These are phyloP conservation scores for Spizellomyces punctatus DNA, from an alignment of 192 early-diverging fungal genomes.

Conservation along the genomic window DNA sequence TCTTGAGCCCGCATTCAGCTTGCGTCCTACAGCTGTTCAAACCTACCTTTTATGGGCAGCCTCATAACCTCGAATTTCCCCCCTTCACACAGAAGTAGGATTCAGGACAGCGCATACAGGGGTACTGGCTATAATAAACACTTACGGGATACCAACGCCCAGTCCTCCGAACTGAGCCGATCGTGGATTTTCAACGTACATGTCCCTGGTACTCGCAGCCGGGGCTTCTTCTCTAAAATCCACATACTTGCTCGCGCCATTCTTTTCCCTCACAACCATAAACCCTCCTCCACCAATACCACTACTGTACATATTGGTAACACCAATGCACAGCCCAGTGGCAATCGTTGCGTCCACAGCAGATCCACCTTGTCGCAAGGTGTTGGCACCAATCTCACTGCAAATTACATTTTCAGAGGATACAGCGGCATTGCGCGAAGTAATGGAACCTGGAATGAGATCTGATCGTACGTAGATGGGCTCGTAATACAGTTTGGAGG, in stretches of 20 bases:
- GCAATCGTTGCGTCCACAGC: slow-evolving; percentile 91
- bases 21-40: slow-evolving; percentile 23
- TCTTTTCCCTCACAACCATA: slow-evolving; percentile 74
- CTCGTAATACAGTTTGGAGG: no score
- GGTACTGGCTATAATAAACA: slow-evolving; percentile 6
- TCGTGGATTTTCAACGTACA: slow-evolving; percentile 77
- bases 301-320: slow-evolving; percentile 84
- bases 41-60: slow-evolving; percentile 62
- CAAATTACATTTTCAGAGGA: slow-evolving; percentile 45
- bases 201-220: slow-evolving; percentile 66
- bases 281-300: slow-evolving; percentile 97
- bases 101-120: neutral
- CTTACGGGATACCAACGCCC: slow-evolving; percentile 75
- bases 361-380: slow-evolving; percentile 82
- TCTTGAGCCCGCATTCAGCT: neutral
- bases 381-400: slow-evolving; percentile 46
- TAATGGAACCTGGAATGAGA: slow-evolving; percentile 4
- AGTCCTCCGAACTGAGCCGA: slow-evolving; percentile 73
- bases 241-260: slow-evolving; percentile 57
- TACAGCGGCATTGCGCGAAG: slow-evolving; percentile 30
- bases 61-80: slow-evolving; percentile 87
- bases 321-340: slow-evolving; percentile 62
- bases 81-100: slow-evolving; percentile 43
- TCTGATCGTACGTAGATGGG: neutral
- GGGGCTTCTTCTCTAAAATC: slow-evolving; percentile 92